Conservation (phyloP, 257 asterid genomes). For the Solanum pinnatisectum region DNA sequence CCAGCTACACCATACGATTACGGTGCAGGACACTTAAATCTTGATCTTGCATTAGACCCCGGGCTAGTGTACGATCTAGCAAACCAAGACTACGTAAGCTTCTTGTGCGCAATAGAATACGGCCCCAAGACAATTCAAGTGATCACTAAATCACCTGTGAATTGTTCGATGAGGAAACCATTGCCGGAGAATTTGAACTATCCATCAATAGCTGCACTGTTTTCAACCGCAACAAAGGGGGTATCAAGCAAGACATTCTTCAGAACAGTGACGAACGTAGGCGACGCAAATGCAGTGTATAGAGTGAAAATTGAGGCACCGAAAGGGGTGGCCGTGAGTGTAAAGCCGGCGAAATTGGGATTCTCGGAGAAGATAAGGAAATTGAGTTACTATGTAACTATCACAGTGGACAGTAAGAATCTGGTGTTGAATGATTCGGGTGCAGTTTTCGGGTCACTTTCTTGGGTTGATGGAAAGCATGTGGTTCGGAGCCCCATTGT, state of each 20-base stretch:
- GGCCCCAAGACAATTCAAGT: constrained; percentile 84
- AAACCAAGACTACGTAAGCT: constrained; percentile 51
- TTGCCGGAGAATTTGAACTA: constrained; percentile 71
- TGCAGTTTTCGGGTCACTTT: constrained; percentile 72
- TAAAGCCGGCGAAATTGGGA: constrained; percentile 60
- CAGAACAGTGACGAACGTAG: constrained; percentile 79
- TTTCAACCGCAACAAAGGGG: constrained; percentile 41
- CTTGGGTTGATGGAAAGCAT: constrained; percentile 86
- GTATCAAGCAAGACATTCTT: constrained; percentile 53
- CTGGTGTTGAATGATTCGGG: constrained; percentile 66
- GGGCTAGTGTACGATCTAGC: constrained; percentile 80
- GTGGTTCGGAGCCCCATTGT: constrained; percentile 85
- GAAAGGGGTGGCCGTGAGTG: constrained; percentile 63
- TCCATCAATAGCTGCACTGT: constrained; percentile 76
- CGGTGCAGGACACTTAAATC: constrained; percentile 88
- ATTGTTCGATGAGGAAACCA: constrained; percentile 71
- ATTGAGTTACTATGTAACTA: constrained; percentile 60
- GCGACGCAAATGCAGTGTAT: constrained; percentile 46
- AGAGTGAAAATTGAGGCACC: constrained; percentile 50
- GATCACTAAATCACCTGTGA: constrained; percentile 62
- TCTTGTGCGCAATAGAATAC: constrained; percentile 75
- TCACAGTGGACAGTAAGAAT: constrained; percentile 41
- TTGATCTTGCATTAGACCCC: constrained; percentile 81
- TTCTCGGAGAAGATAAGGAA: constrained; percentile 50
- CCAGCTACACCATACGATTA: constrained; percentile 71